Evolutionary conservation across 306 rosid species (phyloP), one percentile per base, ranked within the genome.

Genomic region (Casuarina glauca): DNA sequence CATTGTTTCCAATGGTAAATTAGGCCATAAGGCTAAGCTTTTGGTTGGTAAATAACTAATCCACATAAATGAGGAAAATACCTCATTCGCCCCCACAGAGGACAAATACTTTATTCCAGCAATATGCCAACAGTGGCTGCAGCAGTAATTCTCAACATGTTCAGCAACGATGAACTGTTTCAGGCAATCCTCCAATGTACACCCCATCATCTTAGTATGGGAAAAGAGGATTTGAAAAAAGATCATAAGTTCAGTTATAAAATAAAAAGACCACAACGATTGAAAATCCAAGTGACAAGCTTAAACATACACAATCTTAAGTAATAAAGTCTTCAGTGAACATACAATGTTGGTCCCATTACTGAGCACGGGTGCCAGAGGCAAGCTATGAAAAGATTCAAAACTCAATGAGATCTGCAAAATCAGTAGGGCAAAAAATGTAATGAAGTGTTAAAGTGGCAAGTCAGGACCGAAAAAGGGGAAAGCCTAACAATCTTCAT

Each of bases 381-480:
- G 96, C 91, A 95, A 84, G 81, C 96, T 89, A 82, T 89, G 93
- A 84, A 91, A 95, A 69, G 88, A 90, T 80, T 95, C 99, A 61
- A 92, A 93, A 79, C 86, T 95, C 75, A 88, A 71, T 13, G 97
- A 95, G 74, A 95, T 91, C 97, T 95, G 93, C 91, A 89, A 51
- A 78, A 79, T 5, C 70, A 87, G 71, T 64, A 82, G 54, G 45
- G 48, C 50, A 32, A 54, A 76, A 26, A 53, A 81, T 38, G 58
- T 17, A 74, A 16, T 72, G 36, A 73, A 68, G 26, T 58, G 53
- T 35, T n/a, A 51, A 55, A 38, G 53, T 6, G 60, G 58, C 19
- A 79, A 72, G n/a, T 19, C 3, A 53, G 66, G 43, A 51, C 66
- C 41, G 15, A 61, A 36, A 41, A 38, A 51, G 55, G 46, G 76